Percentiles rank a stretch among this genome's conserved stretches.
Conservation (phyloP, 208 protist genomes). For the Leishmania martiniquensis region DNA sequence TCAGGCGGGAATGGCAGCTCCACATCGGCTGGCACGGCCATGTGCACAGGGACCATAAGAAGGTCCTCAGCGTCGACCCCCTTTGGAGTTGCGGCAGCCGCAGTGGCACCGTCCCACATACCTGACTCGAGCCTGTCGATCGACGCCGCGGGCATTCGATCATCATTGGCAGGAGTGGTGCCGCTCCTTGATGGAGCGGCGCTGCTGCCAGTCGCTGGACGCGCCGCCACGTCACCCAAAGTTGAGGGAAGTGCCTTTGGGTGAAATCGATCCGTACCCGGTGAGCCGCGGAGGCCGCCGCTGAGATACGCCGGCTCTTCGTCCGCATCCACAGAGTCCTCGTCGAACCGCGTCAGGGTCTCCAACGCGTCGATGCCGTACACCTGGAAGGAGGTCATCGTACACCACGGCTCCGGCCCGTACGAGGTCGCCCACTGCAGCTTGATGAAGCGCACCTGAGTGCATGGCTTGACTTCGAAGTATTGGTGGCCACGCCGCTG, state of each 20-base stretch:
- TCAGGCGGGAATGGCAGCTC: background rate
- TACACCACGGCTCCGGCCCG: constrained; percentile 19
- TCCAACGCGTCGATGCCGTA: constrained; percentile 17
- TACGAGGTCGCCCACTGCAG: constrained; percentile 22
- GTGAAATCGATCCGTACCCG: background rate
- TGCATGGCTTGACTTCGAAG: constrained; percentile 7
- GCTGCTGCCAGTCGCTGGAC: background rate
- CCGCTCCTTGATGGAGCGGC: background rate
- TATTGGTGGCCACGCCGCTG: constrained; percentile 12
- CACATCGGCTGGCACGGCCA: background rate
- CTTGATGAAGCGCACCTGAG: constrained; percentile 8
- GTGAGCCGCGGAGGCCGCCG: background rate
- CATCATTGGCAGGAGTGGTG: background rate
- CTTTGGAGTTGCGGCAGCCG: background rate
- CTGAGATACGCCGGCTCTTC: background rate
- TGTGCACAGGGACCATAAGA: background rate
- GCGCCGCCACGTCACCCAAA: background rate
- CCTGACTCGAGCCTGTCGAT: background rate
- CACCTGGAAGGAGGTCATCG: constrained; percentile 18
- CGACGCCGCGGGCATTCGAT: background rate
- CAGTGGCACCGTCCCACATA: background rate
- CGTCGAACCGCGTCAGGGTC: constrained; percentile 15
- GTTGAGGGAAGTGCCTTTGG: background rate
- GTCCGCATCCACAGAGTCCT: background rate
- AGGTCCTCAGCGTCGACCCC: background rate